Conservation (phyloP, 2,329 filamentous ascomycete species). For the Chrysoporthe austroafricana region DNA sequence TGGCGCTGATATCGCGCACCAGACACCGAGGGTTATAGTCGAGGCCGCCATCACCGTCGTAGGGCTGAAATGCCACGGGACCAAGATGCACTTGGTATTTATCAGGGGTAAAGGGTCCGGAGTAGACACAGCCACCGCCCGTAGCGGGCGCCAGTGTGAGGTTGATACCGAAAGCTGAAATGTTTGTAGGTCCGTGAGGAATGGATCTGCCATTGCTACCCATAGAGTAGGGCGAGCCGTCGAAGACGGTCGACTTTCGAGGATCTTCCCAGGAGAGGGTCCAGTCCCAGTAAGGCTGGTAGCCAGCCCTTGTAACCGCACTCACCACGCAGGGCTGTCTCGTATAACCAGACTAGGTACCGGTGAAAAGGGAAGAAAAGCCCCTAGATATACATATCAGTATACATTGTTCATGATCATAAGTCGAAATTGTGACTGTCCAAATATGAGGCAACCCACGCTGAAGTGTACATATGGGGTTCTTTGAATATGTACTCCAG, state of each 20-base stretch:
- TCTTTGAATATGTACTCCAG: background rate
- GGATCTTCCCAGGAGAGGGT: constrained; percentile 33
- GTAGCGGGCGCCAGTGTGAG: background rate
- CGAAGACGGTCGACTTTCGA: background rate
- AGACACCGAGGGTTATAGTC: constrained; percentile 26
- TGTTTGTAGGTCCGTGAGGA: constrained; percentile 36
- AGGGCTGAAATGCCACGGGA: constrained; percentile 26
- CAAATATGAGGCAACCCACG: background rate
- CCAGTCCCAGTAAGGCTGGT: constrained; percentile 31
- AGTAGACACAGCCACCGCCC: background rate
- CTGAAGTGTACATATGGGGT: background rate
- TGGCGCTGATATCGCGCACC: constrained; percentile 25
- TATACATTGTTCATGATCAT: background rate
- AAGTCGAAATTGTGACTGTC: background rate
- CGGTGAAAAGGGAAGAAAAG: constrained; percentile 37
- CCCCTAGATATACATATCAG: background rate
- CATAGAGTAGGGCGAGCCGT: background rate
- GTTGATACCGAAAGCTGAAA: background rate
- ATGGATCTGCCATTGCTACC: constrained; percentile 29
- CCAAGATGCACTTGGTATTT: background rate
- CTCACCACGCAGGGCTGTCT: constrained; percentile 40
- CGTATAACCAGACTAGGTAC: constrained; percentile 38
- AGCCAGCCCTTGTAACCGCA: constrained; percentile 41
- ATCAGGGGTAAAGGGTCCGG: background rate
- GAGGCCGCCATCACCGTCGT: constrained; percentile 26